phyloP scores from a whole-genome alignment of 1,139 yeast species.

The Protomyces gravidus region DNA sequence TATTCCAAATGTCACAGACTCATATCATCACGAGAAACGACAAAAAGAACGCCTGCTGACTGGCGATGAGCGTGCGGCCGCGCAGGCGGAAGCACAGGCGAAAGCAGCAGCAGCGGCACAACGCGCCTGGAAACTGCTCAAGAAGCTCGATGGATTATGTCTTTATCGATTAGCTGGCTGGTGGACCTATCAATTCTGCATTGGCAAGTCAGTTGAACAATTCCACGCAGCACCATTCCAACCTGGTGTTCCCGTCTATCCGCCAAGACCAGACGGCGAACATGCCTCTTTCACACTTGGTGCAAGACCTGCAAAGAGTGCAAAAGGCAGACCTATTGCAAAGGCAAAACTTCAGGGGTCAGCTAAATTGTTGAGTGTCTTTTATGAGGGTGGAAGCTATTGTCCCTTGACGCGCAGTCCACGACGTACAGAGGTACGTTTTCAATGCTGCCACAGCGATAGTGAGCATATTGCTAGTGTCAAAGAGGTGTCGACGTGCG shows the following conservation, averaged over 20 bases:
- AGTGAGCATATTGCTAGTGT: slow-evolving; percentile 46
- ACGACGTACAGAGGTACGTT: slow-evolving; percentile 60
- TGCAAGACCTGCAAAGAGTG: slow-evolving; percentile 12
- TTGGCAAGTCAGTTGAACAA: slow-evolving; percentile 55
- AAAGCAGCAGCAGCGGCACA: background rate
- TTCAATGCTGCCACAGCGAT: slow-evolving; percentile 55
- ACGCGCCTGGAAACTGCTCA: slow-evolving; percentile 4
- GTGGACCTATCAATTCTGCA: slow-evolving; percentile 63
- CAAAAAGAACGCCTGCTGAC: background rate
- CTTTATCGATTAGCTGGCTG: slow-evolving; percentile 44
- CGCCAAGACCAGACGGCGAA: slow-evolving; percentile 33
- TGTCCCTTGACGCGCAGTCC: slow-evolving; percentile 70
- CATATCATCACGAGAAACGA: background rate
- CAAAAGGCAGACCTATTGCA: slow-evolving; percentile 5
- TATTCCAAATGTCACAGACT: slow-evolving; percentile 4
- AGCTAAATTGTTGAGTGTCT: slow-evolving; percentile 51
- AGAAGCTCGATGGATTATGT: slow-evolving; percentile 2
- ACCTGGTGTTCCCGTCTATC: slow-evolving; percentile 35
- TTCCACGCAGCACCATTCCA: slow-evolving; percentile 43
- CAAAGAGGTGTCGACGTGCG: slow-evolving; percentile 67
- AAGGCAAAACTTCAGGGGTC: slow-evolving; percentile 38
- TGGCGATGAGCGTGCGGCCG: background rate
- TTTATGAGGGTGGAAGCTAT: slow-evolving; percentile 55
- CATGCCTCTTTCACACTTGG: slow-evolving; percentile 33
- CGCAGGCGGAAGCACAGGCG: slow-evolving; percentile 4